Evolutionary conservation across 2,329 filamentous ascomycete genomes (phyloP).

Genomic region (Aspergillus melleus): DNA sequence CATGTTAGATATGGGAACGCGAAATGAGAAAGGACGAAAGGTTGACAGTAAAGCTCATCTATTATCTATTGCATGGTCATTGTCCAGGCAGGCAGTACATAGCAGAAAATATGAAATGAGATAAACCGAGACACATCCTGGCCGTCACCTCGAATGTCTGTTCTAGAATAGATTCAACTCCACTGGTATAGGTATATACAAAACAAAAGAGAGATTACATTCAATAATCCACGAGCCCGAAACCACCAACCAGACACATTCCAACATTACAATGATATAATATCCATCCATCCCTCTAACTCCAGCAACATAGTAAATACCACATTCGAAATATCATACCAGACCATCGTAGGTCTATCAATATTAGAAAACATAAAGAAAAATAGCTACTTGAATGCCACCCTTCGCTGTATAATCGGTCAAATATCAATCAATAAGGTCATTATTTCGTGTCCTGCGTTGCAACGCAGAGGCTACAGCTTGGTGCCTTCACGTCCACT

Average conservation of each 20-base stretch:
- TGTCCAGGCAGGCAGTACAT: too few relatives aligned
- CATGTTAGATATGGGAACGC: too few relatives aligned
- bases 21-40: too few relatives aligned
- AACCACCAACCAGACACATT: neutral
- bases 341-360: too few relatives aligned
- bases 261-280: neutral
- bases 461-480: slow-evolving; percentile 16
- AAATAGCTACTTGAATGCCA: neutral
- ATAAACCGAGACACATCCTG: too few relatives aligned
- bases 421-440: neutral
- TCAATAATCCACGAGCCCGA: neutral
- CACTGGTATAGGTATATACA: neutral
- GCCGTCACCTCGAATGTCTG: too few relatives aligned
- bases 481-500: slow-evolving; percentile 45
- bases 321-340: too few relatives aligned
- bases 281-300: neutral
- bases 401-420: neutral
- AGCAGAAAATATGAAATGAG: too few relatives aligned
- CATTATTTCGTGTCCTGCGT: slow-evolving; percentile 7
- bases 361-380: neutral
- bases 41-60: too few relatives aligned
- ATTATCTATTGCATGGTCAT: too few relatives aligned
- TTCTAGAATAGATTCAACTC: too few relatives aligned
- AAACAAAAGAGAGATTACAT: neutral
- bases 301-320: neutral